A percentile compares a stretch with the other conserved stretches of the same genome.
Conservation (phyloP, 805 yeast species). For the Maudiozyma serrabonitensis region DNA sequence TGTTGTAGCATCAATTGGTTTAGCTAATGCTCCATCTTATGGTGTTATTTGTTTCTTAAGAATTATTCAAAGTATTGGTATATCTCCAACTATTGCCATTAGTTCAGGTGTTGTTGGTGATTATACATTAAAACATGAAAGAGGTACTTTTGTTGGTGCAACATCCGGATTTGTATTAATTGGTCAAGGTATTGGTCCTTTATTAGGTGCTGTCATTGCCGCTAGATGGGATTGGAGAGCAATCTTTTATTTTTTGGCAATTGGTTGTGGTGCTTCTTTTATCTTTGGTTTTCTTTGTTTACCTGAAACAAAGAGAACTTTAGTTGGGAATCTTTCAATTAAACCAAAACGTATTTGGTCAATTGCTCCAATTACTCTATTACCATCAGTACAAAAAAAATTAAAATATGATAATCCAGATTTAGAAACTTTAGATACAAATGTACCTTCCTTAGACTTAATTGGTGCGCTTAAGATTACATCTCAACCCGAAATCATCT, state of each 20-base stretch:
- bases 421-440: constrained; percentile 19
- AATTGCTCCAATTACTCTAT: constrained; percentile 35
- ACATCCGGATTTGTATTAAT: constrained; percentile 53
- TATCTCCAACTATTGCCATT: constrained; percentile 64
- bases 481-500: constrained; percentile 35
- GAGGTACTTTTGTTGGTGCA: constrained; percentile 65
- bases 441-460: constrained; percentile 22
- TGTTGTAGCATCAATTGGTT: constrained; percentile 51
- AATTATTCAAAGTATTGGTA: constrained; percentile 62
- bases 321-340: constrained; percentile 66
- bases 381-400: constrained; percentile 12
- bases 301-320: constrained; percentile 65
- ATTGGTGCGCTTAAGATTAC: constrained; percentile 38
- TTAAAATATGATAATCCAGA: constrained; percentile 27
- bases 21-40: constrained; percentile 51
- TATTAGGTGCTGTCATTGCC: constrained; percentile 40
- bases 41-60: constrained; percentile 56
- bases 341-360: constrained; percentile 38
- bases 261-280: constrained; percentile 45
- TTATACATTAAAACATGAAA: constrained; percentile 46
- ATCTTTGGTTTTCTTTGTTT: constrained; percentile 31
- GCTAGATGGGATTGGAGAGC: constrained; percentile 60
- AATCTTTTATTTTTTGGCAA: constrained; percentile 63
- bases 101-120: constrained; percentile 67
- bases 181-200: constrained; percentile 72